Base-by-base conservation (phyloP, 202 grass and related monocot genomes). In the Dendrocalamus latiflorus region DNA sequence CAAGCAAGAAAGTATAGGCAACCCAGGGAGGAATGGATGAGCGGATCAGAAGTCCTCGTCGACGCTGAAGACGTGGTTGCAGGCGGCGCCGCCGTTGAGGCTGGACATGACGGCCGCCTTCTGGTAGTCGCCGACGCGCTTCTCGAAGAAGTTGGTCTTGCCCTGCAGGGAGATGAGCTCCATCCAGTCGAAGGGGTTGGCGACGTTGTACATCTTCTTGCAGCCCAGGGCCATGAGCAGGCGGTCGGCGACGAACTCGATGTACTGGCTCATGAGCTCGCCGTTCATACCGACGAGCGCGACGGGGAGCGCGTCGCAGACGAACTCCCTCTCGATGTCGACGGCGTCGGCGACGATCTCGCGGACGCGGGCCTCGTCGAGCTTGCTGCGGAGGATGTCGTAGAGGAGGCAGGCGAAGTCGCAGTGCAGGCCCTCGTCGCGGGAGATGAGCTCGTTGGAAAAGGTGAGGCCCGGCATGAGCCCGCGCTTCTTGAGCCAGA, bases 371-470 rank as follows among this genome's bases (percentile, higher is more conserved):
- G 76, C 63, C 84, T 97, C 88, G 18, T 84, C 65, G 30, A 97
- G 77, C 72, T 93, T 94, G 89, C 43, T 20, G 20, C 73, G 83
- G 57, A 94, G 91, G 70, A 97, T 48, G 2, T 75, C 86, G 82
- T 97, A 97, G 71, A 97, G 80, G 62, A 97, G 89, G 83, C 95
- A 97, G 2, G 92, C 95, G 57, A 97, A 97, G 81, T 97, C 95
- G 53, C 95, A 97, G 88, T 97, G 95, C 21, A 94, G 88, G 5
- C 95, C 95, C 77, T 98, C 95, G 86, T 98, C 95, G 47, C 92
- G 95, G 67, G 95, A 98, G 81, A 98, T 98, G 79, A 98, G 92
- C 89, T 98, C 95, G 50, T 94, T 98, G 72, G 95, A 98, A 79
- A 98, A 98, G 53, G 95, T 98, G 43, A 98, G 83, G 1, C 95